These are phyloP conservation scores for Solanum piurae DNA, from an alignment of 257 asterid genomes.

Conservation along the genomic window DNA sequence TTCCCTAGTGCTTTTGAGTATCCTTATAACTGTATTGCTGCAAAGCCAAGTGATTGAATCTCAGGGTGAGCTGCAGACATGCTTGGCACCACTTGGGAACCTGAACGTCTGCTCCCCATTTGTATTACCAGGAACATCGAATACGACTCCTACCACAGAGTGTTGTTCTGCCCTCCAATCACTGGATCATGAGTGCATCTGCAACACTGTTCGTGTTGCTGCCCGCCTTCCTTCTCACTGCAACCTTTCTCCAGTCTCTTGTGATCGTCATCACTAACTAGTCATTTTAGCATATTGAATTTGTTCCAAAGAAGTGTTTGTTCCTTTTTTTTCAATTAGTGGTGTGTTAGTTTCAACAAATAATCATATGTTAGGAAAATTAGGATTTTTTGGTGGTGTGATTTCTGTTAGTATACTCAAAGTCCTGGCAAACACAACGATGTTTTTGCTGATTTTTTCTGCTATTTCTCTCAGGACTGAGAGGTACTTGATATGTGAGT, in stretches of 20 bases:
- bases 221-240: slow-evolving; percentile 39
- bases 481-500: background rate
- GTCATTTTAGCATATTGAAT: background rate
- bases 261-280: slow-evolving; percentile 3
- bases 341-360: background rate
- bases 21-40: background rate
- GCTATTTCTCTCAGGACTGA: background rate
- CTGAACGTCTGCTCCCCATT: slow-evolving; percentile 22
- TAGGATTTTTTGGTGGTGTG: background rate
- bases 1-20: background rate
- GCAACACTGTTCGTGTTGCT: slow-evolving; percentile 35
- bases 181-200: slow-evolving; percentile 21
- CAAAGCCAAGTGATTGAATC: slow-evolving; percentile 2
- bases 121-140: slow-evolving; percentile 4
- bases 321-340: background rate
- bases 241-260: slow-evolving; percentile 37
- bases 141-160: slow-evolving; percentile 2
- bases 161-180: slow-evolving; percentile 18
- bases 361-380: background rate
- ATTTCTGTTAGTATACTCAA: background rate
- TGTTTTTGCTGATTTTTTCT: background rate
- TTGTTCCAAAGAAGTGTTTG: background rate
- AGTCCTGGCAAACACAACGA: background rate
- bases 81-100: slow-evolving; percentile 18
- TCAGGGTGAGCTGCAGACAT: slow-evolving; percentile 16